Evolutionary conservation across 176 grass and related monocot species (phyloP).

Genomic region (Metroxylon sagu): DNA sequence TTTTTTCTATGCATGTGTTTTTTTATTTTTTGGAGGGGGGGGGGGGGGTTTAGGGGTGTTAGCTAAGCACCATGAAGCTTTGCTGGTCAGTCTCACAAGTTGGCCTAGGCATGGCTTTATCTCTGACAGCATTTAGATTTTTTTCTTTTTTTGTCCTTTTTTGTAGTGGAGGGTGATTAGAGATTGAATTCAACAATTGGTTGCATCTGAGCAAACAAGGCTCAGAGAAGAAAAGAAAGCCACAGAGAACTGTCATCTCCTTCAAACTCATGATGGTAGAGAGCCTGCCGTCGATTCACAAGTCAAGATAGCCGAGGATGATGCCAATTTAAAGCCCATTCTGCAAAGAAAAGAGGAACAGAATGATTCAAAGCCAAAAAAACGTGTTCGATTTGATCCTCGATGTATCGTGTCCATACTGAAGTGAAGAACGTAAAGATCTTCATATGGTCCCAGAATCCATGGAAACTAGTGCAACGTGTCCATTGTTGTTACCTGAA

Average conservation of each 20-base stretch:
- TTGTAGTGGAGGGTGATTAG: too few relatives aligned
- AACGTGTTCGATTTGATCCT: slow-evolving; percentile 74
- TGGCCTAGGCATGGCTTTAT: too few relatives aligned
- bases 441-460: slow-evolving; percentile 45
- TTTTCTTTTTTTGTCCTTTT: background rate
- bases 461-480: slow-evolving; percentile 22
- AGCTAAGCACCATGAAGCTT: too few relatives aligned
- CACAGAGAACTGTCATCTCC: slow-evolving; percentile 6
- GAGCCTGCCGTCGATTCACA: slow-evolving; percentile 10
- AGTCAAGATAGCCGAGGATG: slow-evolving; percentile 25
- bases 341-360: slow-evolving; percentile 80
- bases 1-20: too few relatives aligned
- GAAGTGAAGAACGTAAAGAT: slow-evolving; percentile 40
- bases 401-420: slow-evolving; percentile 27
- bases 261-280: slow-evolving; percentile 12
- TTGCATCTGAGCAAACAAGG: slow-evolving; percentile 22
- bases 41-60: too few relatives aligned
- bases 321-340: slow-evolving; percentile 65
- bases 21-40: too few relatives aligned
- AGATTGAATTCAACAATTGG: background rate
- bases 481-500: slow-evolving; percentile 8
- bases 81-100: too few relatives aligned
- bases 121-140: too few relatives aligned
- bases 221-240: slow-evolving; percentile 46
- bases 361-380: slow-evolving; percentile 59